Evolutionary conservation across 257 asterid genomes (phyloP).

Genomic region (Solanum rostratum): DNA sequence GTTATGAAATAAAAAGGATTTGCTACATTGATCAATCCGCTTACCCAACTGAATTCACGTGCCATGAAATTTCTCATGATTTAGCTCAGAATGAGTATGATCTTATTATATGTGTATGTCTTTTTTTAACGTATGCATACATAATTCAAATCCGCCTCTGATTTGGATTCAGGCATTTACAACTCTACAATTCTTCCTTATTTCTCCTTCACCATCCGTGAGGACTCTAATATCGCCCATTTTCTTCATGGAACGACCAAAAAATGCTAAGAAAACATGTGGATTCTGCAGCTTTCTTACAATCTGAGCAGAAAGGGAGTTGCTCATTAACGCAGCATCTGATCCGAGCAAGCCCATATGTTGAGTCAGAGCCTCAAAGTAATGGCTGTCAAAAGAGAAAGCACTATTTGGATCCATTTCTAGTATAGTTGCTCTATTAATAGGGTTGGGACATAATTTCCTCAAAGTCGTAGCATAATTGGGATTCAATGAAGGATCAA

Average conservation of each 20-base stretch:
- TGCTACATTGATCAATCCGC: background rate
- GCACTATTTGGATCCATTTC: slow-evolving; percentile 27
- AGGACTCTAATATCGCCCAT: slow-evolving; percentile 22
- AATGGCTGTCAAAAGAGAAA: slow-evolving; percentile 11
- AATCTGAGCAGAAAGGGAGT: slow-evolving; percentile 6
- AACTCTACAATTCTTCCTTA: slow-evolving; percentile 15
- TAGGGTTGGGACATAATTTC: slow-evolving; percentile 9
- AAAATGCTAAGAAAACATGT: slow-evolving; percentile 14
- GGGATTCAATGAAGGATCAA: slow-evolving; percentile 32
- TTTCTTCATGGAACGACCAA: slow-evolving; percentile 16
- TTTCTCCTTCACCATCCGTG: slow-evolving; percentile 16
- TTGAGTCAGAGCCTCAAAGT: slow-evolving; percentile 2
- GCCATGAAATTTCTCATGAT: background rate
- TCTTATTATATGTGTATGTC: background rate
- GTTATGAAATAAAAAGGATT: background rate
- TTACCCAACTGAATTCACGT: background rate
- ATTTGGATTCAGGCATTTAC: background rate
- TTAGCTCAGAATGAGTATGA: background rate
- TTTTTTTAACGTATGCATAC: background rate
- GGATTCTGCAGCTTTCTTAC: slow-evolving; percentile 8
- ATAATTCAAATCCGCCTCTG: background rate
- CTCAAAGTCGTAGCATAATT: slow-evolving; percentile 11
- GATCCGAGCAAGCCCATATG: slow-evolving; percentile 2
- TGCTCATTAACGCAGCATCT: slow-evolving; percentile 5
- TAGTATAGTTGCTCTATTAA: slow-evolving; percentile 11